phyloP scores from a whole-genome alignment of 306 rosid species.

The Cucurbita moschata region DNA sequence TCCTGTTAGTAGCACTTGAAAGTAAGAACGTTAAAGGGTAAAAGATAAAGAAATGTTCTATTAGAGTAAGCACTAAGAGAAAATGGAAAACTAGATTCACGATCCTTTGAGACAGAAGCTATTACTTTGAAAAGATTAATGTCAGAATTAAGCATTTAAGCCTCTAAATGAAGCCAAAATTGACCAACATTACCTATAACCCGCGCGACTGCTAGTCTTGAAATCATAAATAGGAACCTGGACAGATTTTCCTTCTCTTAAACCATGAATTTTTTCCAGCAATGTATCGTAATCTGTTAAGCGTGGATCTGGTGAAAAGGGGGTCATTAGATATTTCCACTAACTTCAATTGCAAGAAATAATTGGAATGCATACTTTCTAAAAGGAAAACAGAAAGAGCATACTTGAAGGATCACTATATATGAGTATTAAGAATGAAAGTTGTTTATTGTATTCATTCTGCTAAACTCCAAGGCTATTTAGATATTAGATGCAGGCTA shows the following conservation, averaged over 20 bases:
- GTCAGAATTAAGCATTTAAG: neutral
- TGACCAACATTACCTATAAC: conserved; percentile 52
- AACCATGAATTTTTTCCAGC: conserved; percentile 72
- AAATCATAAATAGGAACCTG: conserved; percentile 92
- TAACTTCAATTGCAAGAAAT: conserved; percentile 1
- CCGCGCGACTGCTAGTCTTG: conserved; percentile 76
- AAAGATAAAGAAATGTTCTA: neutral
- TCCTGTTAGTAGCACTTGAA: conserved; percentile 29
- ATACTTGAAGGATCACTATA: neutral
- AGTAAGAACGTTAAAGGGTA: neutral
- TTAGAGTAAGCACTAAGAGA: neutral
- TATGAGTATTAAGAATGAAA: neutral
- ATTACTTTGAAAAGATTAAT: neutral
- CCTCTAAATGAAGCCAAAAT: neutral
- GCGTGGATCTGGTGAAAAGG: conserved; percentile 78
- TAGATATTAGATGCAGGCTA: neutral
- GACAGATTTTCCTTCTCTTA: conserved; percentile 73
- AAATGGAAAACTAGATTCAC: neutral
- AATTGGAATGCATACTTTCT: neutral
- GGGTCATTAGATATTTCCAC: conserved; percentile 17
- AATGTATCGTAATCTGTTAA: conserved; percentile 85
- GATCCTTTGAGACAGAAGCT: neutral
- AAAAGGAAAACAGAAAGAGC: neutral
- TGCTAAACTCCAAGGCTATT: neutral
- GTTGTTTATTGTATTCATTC: neutral